Percentiles rank a stretch among this genome's conserved stretches.
Conservation (phyloP, 768 basidiomycete species). For the Neoboletus brunneissimus region DNA sequence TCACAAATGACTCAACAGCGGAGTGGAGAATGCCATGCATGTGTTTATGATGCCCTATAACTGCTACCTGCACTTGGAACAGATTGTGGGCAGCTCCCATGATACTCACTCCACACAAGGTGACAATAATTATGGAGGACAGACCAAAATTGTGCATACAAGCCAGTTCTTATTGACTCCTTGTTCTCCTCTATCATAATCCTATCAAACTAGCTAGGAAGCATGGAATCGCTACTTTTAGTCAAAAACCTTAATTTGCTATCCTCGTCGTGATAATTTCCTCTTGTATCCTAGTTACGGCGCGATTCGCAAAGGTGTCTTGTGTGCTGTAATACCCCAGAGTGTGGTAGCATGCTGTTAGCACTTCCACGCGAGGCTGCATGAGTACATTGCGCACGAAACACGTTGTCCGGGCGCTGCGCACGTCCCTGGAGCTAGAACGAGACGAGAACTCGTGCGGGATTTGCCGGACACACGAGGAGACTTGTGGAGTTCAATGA, state of each 20-base stretch:
- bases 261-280: constrained; percentile 20
- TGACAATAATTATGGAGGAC: constrained; percentile 1
- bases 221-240: constrained; percentile 24
- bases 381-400: constrained; percentile 11
- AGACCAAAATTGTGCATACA: constrained; percentile 8
- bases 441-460: not conserved
- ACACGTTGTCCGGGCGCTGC: constrained; percentile 14
- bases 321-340: constrained; percentile 18
- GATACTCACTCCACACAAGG: not conserved
- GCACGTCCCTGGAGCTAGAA: not conserved
- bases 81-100: not conserved
- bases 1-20: not conserved
- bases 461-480: not conserved
- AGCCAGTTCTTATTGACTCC: constrained; percentile 21
- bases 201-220: constrained; percentile 22
- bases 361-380: constrained; percentile 5
- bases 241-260: constrained; percentile 28
- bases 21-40: not conserved
- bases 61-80: not conserved
- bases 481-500: not conserved
- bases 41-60: not conserved
- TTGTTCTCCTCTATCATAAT: constrained; percentile 11
- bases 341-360: constrained; percentile 6
- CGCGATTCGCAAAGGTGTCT: constrained; percentile 11
- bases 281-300: constrained; percentile 21